Base-by-base conservation (phyloP, 2,329 filamentous ascomycete species). In the Microcyclospora tardicrescens region DNA sequence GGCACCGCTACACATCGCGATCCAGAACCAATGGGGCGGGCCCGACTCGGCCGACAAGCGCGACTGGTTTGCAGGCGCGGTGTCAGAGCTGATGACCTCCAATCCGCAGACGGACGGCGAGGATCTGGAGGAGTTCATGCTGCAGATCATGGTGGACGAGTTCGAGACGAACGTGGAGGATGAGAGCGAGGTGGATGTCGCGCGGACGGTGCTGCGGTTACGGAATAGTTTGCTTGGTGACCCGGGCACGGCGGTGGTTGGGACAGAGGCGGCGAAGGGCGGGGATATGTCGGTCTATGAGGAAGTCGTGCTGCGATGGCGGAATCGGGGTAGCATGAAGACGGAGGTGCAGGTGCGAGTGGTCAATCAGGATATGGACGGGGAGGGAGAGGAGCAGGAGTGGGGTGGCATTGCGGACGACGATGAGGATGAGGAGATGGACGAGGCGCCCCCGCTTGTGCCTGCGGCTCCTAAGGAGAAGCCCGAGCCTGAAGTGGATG, bases 161-260 rank as follows among this genome's bases (percentile, higher is more conserved):
- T 98, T 96, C 55, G 86, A 94, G 54, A 81, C 91, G 39, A 80
- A 84, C 40, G 75, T 95, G 19, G 91, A 96, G 54, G 91, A 98
- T 60, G 87, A 86, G 51, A 89, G 80, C 35, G 82, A 79, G 28
- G 77, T 73, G 38, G 73, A 79, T 40, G 75, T 93, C 6, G 86
- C 86, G 9, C 67, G 69, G 42, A 70, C 78, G 51, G 83, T 96
- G 42, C 63, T 93, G 59, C 68, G 70, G 37, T 64, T 89, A 46
- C 70, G 77, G 52, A 67, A 68, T 42, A 72, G 82, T 55, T 77
- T 78, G 57, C 76, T 77, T 37, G 66, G 69, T 41, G 70, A 73
- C 44, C 81, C 82, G 12, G 69, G 78, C 40, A 80, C 81, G 46
- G 62, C 94, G 91, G 87, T 94, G 59, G 85, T 84, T 50, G 85